Evolutionary conservation across 495 filamentous ascomycete genomes (phyloP), one percentile per base, ranked within the genome.

Genomic region (Penicillium taxi): DNA sequence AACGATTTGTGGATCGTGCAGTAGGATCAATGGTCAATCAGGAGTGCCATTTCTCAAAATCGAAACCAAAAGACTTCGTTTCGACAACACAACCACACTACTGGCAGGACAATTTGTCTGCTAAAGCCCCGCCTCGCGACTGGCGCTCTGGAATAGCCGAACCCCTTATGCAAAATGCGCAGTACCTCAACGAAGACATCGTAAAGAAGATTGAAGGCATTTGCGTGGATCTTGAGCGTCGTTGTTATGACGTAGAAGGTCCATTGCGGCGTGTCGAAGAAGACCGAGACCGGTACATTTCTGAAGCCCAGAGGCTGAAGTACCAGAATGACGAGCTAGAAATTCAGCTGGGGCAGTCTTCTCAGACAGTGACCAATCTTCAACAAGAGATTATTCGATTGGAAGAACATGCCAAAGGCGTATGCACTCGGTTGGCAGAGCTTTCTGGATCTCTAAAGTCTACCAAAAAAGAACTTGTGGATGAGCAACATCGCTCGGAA

Each of bases 211-310:
- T 78, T 5, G 66, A 67, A 26, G 59, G 67, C 11, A 57, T 69
- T 12, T 79, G 75, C 43, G 59, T 61, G 12, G 72, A 79, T 29
- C 58, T 79, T 4, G 76, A 80, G 39, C 55, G 58, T 31, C 64
- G 76, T 12, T 78, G 75, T 37, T 54, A 59, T 9, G 56, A 61
- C 19, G 53, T 63, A 2, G 74, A 78, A 50, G 53, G 46, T 9
- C 75, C 74, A 4, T 45, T 77, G 6, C 59, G 56, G 12, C 52
- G 50, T 9, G 66, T 68, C 23, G 60, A 66, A 42, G 47, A 61
- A 42, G 62, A 70, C 32, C 55, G 69, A 9, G 53, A 68, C 15
- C 53, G 55, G n/a, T 27, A 66, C 0, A 49, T 50, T 14, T 12
- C 21, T 0, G 55, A 68, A 25, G 35, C 37, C 6, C 45, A 63